Percentiles rank a stretch among this genome's conserved stretches.
Conservation (phyloP, 441 rosid species). For the Euphorbia schlechtendalii region DNA sequence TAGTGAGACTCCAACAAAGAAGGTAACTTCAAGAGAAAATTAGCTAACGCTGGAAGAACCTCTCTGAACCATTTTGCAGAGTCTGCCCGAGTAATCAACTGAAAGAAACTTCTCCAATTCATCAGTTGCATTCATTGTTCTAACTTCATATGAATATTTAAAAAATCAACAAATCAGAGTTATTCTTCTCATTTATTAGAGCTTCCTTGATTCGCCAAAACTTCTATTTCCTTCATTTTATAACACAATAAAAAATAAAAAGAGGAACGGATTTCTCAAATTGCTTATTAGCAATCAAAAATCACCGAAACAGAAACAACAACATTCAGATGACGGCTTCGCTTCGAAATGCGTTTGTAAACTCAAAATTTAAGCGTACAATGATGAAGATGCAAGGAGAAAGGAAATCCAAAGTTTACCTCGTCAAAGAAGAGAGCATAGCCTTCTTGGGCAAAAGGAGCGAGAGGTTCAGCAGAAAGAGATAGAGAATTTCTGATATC, state of each 20-base stretch:
- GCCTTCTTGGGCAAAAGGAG: conserved; percentile 46
- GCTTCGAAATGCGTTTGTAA: background rate
- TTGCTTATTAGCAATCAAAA: background rate
- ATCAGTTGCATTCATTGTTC: background rate
- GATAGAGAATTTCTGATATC: conserved; percentile 47
- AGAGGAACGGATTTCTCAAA: background rate
- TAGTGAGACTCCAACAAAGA: conserved; percentile 58
- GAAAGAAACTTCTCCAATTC: conserved; percentile 11
- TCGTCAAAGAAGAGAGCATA: conserved; percentile 73
- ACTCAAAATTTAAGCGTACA: background rate
- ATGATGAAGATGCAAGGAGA: background rate
- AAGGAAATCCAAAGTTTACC: conserved; percentile 26
- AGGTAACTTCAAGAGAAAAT: conserved; percentile 56
- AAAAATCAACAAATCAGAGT: background rate
- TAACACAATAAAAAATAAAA: background rate
- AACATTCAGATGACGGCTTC: background rate
- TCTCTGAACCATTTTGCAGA: conserved; percentile 60
- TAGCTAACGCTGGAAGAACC: conserved; percentile 56
- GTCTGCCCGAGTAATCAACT: conserved; percentile 47
- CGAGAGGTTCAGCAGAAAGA: conserved; percentile 33
- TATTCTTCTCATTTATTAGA: background rate
- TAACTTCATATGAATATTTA: background rate
- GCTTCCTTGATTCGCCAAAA: background rate
- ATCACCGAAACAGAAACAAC: background rate
- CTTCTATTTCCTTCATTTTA: background rate